Percentiles rank a stretch among this genome's conserved stretches.
These are phyloP conservation scores for Colletotrichum sp. DNA, from an alignment of 2,329 filamentous ascomycete genomes.

Conservation along the genomic window DNA sequence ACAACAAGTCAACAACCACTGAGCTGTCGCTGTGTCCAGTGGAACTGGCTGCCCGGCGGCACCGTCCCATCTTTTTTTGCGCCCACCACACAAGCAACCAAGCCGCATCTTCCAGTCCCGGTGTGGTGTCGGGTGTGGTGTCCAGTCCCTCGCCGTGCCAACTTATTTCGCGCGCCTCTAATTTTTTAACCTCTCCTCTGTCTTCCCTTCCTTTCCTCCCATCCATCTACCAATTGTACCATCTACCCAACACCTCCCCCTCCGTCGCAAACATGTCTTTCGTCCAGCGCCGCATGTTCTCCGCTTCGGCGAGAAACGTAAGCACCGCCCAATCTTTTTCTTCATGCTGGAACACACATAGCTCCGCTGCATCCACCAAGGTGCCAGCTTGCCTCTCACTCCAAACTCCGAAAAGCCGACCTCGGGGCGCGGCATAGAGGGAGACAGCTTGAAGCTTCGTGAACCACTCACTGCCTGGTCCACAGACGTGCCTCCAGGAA, in stretches of 20 bases:
- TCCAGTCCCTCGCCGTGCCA: slow-evolving; percentile 2
- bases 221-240: slow-evolving; percentile 15
- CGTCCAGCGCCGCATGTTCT: slow-evolving; percentile 82
- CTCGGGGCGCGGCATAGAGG: not conserved
- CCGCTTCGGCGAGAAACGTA: slow-evolving; percentile 79
- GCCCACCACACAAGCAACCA: not conserved
- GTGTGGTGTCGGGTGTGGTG: not conserved
- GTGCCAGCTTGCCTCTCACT: not conserved
- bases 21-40: not conserved
- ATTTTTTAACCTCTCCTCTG: slow-evolving; percentile 26
- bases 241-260: slow-evolving; percentile 14
- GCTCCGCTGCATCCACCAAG: not conserved
- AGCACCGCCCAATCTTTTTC: slow-evolving; percentile 34
- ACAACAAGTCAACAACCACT: not conserved
- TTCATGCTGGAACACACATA: not conserved
- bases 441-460: not conserved
- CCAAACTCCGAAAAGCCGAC: slow-evolving; percentile 18
- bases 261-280: slow-evolving; percentile 70
- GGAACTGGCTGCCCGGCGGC: slow-evolving; percentile 6
- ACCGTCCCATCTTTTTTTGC: slow-evolving; percentile 14
- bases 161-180: slow-evolving; percentile 25
- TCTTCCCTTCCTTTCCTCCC: slow-evolving; percentile 25
- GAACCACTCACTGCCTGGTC: not conserved
- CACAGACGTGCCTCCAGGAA: not conserved
- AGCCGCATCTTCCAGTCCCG: slow-evolving; percentile 1